Evolutionary conservation across 2,329 filamentous ascomycete genomes (phyloP).

Genomic region (Zopfia rhizophila): DNA sequence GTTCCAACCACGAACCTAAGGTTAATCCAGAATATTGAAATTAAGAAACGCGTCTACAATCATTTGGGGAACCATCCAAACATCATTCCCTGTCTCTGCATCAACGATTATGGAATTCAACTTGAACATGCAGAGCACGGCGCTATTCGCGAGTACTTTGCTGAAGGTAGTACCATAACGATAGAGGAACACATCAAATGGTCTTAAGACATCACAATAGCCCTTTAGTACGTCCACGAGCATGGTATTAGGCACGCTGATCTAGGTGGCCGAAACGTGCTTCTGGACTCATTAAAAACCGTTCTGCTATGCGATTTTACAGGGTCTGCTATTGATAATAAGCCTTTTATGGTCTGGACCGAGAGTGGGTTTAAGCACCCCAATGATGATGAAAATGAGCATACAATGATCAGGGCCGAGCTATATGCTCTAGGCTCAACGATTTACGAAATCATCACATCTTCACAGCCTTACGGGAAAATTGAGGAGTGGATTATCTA

Average conservation of each 20-base stretch:
- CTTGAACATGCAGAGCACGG: conserved; percentile 4
- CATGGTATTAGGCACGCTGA: conserved; percentile 6
- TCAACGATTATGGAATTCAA: conserved; percentile 1
- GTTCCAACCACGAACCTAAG: conserved; percentile 4
- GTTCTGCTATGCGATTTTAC: conserved; percentile 10
- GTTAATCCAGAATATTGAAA: conserved; percentile 6
- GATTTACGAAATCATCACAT: conserved; percentile 10
- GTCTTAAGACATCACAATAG: conserved; percentile 4
- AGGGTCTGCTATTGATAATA: conserved; percentile 3
- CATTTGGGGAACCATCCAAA: conserved; percentile 4
- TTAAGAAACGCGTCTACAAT: conserved; percentile 6
- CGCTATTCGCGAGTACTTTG: conserved; percentile 1
- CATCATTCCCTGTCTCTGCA: conserved; percentile 6
- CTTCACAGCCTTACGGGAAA: conserved; percentile 1
- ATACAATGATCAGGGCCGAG: conserved; percentile 2
- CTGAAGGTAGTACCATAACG: conserved; percentile 2
- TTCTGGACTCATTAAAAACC: conserved; percentile 1
- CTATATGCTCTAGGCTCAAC: conserved; percentile 5
- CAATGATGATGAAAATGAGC: not conserved
- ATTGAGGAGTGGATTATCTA: conserved; percentile 3
- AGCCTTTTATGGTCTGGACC: not conserved
- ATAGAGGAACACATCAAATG: conserved; percentile 3
- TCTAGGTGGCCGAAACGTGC: conserved; percentile 3
- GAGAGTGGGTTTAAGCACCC: conserved; percentile 6
- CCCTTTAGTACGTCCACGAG: conserved; percentile 6